Evolutionary conservation across 331 rosid genomes (phyloP).

Genomic region (Spiraea crenata): DNA sequence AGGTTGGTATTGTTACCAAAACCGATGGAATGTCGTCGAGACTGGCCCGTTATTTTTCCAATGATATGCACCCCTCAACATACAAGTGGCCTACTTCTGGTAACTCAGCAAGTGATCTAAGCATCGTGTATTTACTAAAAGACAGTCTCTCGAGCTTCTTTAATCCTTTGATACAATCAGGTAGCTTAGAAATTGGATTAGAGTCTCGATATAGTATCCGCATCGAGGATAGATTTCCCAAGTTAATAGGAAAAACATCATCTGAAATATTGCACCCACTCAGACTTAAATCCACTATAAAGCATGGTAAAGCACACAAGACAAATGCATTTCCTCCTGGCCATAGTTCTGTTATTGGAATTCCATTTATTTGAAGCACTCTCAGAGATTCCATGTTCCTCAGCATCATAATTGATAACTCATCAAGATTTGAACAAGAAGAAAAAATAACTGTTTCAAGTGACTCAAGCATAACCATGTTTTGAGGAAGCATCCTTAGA

Average conservation of each 20-base stretch:
- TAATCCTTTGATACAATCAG: neutral
- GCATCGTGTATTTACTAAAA: neutral
- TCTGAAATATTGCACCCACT: neutral
- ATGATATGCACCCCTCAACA: neutral
- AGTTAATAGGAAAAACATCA: neutral
- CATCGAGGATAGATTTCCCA: neutral
- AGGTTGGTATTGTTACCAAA: neutral
- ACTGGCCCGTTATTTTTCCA: neutral
- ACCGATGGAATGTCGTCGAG: neutral
- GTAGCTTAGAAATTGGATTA: neutral
- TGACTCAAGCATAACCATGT: neutral
- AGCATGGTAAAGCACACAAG: neutral
- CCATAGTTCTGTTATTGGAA: neutral
- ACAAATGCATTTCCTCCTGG: neutral
- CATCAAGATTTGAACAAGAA: no score
- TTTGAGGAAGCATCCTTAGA: neutral
- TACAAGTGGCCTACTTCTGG: neutral
- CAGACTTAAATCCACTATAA: neutral
- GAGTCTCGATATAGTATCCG: neutral
- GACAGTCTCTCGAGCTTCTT: neutral
- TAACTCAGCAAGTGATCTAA: neutral
- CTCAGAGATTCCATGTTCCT: neutral
- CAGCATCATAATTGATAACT: neutral
- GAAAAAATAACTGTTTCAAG: no score
- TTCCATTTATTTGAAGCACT: neutral